Evolutionary conservation across 805 yeast genomes (phyloP).

Genomic region (Schwanniomyces pseudopolymorphus): DNA sequence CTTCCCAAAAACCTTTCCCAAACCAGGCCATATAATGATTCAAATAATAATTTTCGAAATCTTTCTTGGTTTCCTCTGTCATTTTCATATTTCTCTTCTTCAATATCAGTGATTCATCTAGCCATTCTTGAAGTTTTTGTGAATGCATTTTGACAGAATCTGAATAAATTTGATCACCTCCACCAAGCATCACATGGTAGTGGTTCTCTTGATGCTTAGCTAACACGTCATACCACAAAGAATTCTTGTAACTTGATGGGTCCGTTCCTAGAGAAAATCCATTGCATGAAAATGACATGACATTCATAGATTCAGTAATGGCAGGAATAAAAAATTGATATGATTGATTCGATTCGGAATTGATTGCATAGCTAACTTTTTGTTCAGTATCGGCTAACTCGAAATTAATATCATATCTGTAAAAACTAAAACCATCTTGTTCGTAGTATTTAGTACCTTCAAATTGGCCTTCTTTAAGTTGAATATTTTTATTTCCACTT

Average conservation of each 20-base stretch:
- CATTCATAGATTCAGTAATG: conserved; percentile 66
- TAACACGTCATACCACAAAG: conserved; percentile 85
- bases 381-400: conserved; percentile 52
- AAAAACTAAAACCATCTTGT: conserved; percentile 54
- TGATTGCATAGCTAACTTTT: conserved; percentile 60
- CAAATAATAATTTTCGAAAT: conserved; percentile 67
- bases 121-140: conserved; percentile 60
- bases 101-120: conserved; percentile 48
- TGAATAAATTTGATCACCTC: conserved; percentile 94
- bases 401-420: conserved; percentile 62
- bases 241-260: conserved; percentile 65
- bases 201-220: conserved; percentile 57
- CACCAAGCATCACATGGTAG: conserved; percentile 95
- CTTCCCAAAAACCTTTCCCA: conserved; percentile 85
- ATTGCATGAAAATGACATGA: conserved; percentile 83
- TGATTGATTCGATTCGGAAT: conserved; percentile 32
- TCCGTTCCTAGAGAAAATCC: conserved; percentile 81
- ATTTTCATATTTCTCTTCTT: conserved; percentile 40
- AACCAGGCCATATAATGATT: conserved; percentile 83
- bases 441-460: conserved; percentile 46
- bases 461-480: conserved; percentile 40
- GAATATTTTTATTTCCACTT: conserved; percentile 1
- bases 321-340: conserved; percentile 75
- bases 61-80: conserved; percentile 47
- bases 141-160: conserved; percentile 72